Evolutionary conservation across 257 asterid species (phyloP).

Genomic region (Gentiana macrophylla): DNA sequence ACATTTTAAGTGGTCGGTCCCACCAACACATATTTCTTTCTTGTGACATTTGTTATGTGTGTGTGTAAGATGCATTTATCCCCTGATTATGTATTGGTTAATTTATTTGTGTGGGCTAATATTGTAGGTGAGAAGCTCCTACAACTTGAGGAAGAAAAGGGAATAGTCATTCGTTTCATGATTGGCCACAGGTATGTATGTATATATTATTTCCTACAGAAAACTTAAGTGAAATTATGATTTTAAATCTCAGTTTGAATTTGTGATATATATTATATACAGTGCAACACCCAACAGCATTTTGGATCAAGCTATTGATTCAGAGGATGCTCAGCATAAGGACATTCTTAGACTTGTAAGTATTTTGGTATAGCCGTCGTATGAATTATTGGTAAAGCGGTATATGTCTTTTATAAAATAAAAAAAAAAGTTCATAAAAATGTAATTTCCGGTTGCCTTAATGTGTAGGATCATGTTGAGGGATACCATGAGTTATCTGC

Average conservation of each 20-base stretch:
- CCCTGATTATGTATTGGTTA: too few species aligned
- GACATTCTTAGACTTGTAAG: slow-evolving; percentile 70
- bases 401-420: neutral
- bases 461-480: slow-evolving; percentile 56
- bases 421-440: too few species aligned
- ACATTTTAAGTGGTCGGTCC: too few species aligned
- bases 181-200: slow-evolving; percentile 78
- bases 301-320: slow-evolving; percentile 62
- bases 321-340: slow-evolving; percentile 55
- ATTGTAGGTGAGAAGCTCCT: slow-evolving; percentile 43
- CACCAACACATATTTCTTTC: neutral
- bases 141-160: slow-evolving; percentile 62
- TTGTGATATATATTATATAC: slow-evolving; percentile 5
- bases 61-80: too few species aligned
- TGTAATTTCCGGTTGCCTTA: neutral
- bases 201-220: too few species aligned
- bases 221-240: too few species aligned
- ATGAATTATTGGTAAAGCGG: too few species aligned
- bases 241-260: too few species aligned
- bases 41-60: neutral
- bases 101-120: neutral
- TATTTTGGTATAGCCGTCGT: neutral
- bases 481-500: slow-evolving; percentile 82
- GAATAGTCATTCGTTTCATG: slow-evolving; percentile 72
- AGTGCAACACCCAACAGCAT: slow-evolving; percentile 65